Base-by-base conservation (phyloP, 192 early-diverging fungal genomes). In the Coemansia sp. region DNA sequence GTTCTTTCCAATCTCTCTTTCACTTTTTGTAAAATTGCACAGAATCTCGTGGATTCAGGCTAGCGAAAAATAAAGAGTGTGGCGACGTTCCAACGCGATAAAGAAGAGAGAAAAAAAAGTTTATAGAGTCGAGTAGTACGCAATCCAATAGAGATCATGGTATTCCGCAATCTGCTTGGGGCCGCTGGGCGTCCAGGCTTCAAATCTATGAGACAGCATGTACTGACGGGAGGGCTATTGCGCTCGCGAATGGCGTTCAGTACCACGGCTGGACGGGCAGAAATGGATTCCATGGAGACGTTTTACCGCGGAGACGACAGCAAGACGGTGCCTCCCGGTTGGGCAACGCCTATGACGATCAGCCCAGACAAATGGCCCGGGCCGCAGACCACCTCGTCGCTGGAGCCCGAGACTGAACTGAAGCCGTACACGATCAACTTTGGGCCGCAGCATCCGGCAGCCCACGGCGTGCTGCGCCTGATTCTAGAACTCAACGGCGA, bases 361-460 rank as follows among this genome's bases (percentile, higher is more conserved):
- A 75, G 78, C 32, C 78, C 78, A 9, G 70, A 61, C 56, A 67
- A 65, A 33, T 81, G 78, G 78, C 78, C 78, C 0, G 78, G 78
- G 7, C 78, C 78, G 6, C 69, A 75, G 46, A 52, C 25, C n/a
- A 36, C 13, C 9, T 75, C 78, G 29, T 69, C 73, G 35, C 32
- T 75, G n/a, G 70, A 71, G 5, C 36, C 42, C 43, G 56, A 60
- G 43, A 76, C 70, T 14, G 68, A 72, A 68, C 40, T 92, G 34
- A 89, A 90, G 69, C 88, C 87, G 48, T 99, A 91, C 84, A 99
- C 97, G 41, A 87, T 99, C 82, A 99, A 99, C 86, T 99, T 99
- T 84, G 97, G 97, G 40, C 97, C 97, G 23, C 97, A 99, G 85
- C 97, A 99, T 84, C 97, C 97, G 20, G 97, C 97, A 32, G 97